Base-by-base conservation (phyloP, 306 rosid species). In the Rosa chinensis region DNA sequence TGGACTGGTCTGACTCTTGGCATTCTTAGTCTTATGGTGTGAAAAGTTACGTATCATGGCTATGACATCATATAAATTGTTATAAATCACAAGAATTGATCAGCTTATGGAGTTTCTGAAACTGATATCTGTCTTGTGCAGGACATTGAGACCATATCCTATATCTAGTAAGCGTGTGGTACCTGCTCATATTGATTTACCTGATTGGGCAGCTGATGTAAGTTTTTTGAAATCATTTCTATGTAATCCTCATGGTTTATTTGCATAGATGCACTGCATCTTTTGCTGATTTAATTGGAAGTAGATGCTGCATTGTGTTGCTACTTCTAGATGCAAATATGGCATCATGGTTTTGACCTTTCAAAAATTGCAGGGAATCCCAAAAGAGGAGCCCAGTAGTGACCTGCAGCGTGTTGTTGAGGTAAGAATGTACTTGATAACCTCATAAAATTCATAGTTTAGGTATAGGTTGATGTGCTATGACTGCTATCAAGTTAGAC, bases 171-270 rank as follows among this genome's bases (percentile, higher is more conserved):
- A 70, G 75, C 89, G 87, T 44, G 10, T 64, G 44, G 87, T 95
- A 75, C 99, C 97, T 66, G 82, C 89, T 76, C 83, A 86, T 79
- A 87, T 95, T 83, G 93, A 77, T 78, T 80, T 50, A 77, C 98
- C 99, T 28, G 99, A 95, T 73, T 93, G 99, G 99, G 98, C 98
- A 73, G 82, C 69, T 78, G 94, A 89, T 84, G 99, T 95, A 83
- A 91, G 98, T 86, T 80, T 86, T 80, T 49, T 86, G 6, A 2
- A 55, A 48, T 66, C 11, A 40, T 18, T 17, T 66, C 48, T 39
- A 66, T 69, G 37, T 21, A 43, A 10, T 43, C 50, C 53, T 42
- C 3, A 63, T 12, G 5, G 18, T 6, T 20, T 28, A 75, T 28
- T 43, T 44, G 13, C n/a, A 39, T 61, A 42, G 11, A 23, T 61